Base-by-base conservation (phyloP, 2,329 filamentous ascomycete species). In the Alternaria arbusti region DNA sequence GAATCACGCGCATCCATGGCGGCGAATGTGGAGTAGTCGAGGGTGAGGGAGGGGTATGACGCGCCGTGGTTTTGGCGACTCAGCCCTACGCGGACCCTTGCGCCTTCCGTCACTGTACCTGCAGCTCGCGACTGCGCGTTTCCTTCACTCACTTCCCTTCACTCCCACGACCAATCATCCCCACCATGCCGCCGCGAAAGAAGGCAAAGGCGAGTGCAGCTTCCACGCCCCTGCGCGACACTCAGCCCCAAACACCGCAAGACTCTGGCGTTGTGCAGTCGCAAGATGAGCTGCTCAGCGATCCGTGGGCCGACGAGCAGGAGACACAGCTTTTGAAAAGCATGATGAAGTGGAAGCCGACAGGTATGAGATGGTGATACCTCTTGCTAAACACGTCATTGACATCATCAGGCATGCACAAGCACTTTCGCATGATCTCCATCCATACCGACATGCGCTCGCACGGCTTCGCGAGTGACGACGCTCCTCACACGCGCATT, bases 271-370 rank as follows among this genome's bases (percentile, higher is more conserved):
- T 80, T 28, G 74, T 79, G 3, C 75, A 79, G 69, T 86, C 89
- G 71, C 87, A 89, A 61, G 88, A 90, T 54, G 73, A 89, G 65
- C 75, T 85, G 5, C 79, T 87, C 52, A 87, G 88, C 60, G 92
- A 95, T 68, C 88, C 90, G 25, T 99, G 96, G 96, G 97, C 94
- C 5, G 94, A 97, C 74, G 95, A 97, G 75, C 96, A 99, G 80
- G 91, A 97, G 70, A 94, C 93, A 1, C 94, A 93, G 44, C 86
- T 99, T 1, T 93, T 97, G 82, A 97, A 97, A 78, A 93, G 90
- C 56, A 91, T 98, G 70, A 94, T 98, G 68, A 88, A 90, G 76
- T 97, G 92, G 91, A 99, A 99, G 78, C 96, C 96, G n/a, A 95
- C 95, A 44, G 95, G 94, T 20, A 20, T 20, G 20, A 20, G 20